Evolutionary conservation across 768 basidiomycete species (phyloP), one percentile per base, ranked within the genome.

Genomic region (Leccinellum luteum): DNA sequence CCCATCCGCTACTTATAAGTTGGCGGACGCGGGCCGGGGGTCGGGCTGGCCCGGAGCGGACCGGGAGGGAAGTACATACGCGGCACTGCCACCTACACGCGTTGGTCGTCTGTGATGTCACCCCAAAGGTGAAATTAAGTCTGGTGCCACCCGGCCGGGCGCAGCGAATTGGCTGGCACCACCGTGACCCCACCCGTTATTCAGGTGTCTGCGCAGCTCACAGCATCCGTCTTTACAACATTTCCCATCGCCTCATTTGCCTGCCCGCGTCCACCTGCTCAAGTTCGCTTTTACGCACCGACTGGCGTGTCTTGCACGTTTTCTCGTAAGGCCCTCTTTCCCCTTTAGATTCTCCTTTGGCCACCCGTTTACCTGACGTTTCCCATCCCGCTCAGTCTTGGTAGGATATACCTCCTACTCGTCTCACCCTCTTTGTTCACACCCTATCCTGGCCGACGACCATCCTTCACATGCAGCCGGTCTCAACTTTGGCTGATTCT

Each of bases 361-460:
- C 71, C 71, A 71, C 66, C 73, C 69, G 71, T 74, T 74, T 72
- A 67, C 71, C 71, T 74, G 71, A 69, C 73, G 73, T 72, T 69
- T 70, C 8, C 71, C 71, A 67, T 69, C 70, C 71, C 65, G 66
- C 58, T 61, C 61, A 59, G 50, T 32, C 57, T 60, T 62, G 64
- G 51, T 56, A 45, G 61, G 58, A 60, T 64, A 71, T 69, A 63
- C 73, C 54, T 64, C 55, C 60, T 61, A 38, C 55, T 60, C 56
- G 62, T 61, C 64, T 64, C 58, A 53, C 57, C 60, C 52, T 64
- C 34, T 30, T 54, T 55, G 47, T 64, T 61, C 62, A 64, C 57
- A 62, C 57, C 59, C 56, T 60, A 61, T 54, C 68, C 59, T 60
- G 66, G 68, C 58, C 41, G 41, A 43, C 49, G 63, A 34, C 65